Base-by-base conservation (phyloP, 2,329 filamentous ascomycete genomes). In the Camptophora hylomeconis region DNA sequence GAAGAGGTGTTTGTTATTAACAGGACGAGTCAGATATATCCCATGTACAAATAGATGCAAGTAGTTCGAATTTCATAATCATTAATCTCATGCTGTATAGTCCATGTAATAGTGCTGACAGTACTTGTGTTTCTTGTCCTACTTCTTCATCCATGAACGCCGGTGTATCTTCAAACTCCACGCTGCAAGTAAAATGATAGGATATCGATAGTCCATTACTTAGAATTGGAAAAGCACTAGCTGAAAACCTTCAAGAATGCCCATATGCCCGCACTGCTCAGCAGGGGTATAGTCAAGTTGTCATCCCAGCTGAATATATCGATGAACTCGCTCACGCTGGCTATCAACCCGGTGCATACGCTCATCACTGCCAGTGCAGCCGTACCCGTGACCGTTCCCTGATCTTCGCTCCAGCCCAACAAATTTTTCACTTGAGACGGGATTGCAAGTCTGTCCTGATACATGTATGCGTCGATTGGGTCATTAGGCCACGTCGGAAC, bases 251-350 rank as follows among this genome's bases (percentile, higher is more conserved):
- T 92, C 45, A 95, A 65, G 53, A 98, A 94, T 0, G 78, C 80
- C 77, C 81, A 93, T 37, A 98, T 74, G 5, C 86, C 86, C 24
- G 83, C 57, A 14, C 86, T 84, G 50, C 83, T 93, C 27, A 98
- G 64, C 15, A 92, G 74, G 2, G 89, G 89, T 53, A 98, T 98
- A 27, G 87, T 95, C 45, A 98, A 63, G 56, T 98, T 98, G 58
- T 98, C 89, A 49, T 98, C 89, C 80, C 83, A 86, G 26, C 84
- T 82, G 51, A 84, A 94, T 1, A 95, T 49, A 57, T 98, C 84
- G 24, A 93, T 67, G 10, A 87, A 79, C 57, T 98, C 89, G 48
- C 84, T 94, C 24, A 75, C 75, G 32, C 84, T 82, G 22, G 84
- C 89, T 30, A 87, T 72, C 23, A 95, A 57, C n/a, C 89, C 89